A percentile compares a stretch with the other conserved stretches of the same genome.
phyloP scores from a whole-genome alignment of 1,139 yeast species.

The Candida freyschussii region DNA sequence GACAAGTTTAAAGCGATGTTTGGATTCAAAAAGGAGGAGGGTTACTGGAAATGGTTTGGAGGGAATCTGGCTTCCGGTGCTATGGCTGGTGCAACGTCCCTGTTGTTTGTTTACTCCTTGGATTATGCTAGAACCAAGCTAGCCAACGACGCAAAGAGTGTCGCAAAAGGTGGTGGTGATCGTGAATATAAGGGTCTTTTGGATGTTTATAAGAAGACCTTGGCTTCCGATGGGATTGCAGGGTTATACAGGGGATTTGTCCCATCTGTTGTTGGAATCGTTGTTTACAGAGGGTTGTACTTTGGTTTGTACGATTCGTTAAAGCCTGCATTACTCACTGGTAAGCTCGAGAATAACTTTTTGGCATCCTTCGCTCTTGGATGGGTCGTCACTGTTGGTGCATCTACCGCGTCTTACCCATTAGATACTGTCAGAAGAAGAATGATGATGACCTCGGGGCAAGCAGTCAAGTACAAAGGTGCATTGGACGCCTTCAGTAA shows the following conservation, averaged over 20 bases:
- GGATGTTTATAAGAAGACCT: constrained; percentile 74
- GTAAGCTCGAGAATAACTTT: constrained; percentile 67
- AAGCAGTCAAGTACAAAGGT: constrained; percentile 71
- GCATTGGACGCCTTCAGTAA: constrained; percentile 68
- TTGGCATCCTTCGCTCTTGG: constrained; percentile 72
- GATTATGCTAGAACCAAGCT: constrained; percentile 83
- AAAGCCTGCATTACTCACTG: constrained; percentile 70
- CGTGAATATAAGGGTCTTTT: constrained; percentile 75
- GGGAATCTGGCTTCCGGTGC: constrained; percentile 86
- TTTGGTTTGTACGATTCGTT: constrained; percentile 77
- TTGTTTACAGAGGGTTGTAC: constrained; percentile 82
- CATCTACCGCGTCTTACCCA: constrained; percentile 78
- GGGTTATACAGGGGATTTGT: constrained; percentile 85
- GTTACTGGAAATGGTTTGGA: constrained; percentile 67
- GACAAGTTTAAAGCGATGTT: constrained; percentile 75
- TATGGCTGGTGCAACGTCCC: constrained; percentile 75
- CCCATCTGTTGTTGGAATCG: constrained; percentile 75
- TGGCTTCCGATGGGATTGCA: constrained; percentile 71
- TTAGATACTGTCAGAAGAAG: constrained; percentile 82
- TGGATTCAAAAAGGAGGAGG: constrained; percentile 66
- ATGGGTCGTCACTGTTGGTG: constrained; percentile 76
- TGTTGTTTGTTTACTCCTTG: constrained; percentile 71
- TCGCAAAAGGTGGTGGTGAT: constrained; percentile 56
- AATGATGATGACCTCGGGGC: constrained; percentile 86
- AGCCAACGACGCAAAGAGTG: constrained; percentile 74